Evolutionary conservation across 371 early-diverging fungal genomes (phyloP), one percentile per base, ranked within the genome.

Genomic region (Mortierella sp.): DNA sequence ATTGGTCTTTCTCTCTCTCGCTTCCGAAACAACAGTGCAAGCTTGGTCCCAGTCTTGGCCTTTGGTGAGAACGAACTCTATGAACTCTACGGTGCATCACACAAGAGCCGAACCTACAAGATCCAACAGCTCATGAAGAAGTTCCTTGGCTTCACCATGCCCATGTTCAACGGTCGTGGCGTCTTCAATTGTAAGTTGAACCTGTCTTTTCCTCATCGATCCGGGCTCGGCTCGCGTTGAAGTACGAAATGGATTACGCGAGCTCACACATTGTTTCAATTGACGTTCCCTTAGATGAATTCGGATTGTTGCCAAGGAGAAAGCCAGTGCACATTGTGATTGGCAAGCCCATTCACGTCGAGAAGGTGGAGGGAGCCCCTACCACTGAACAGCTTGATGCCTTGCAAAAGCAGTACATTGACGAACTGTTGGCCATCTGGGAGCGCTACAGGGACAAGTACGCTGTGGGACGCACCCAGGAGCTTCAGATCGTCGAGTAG

Each of bases 51-150:
- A 5, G 83, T 88, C 0, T 87, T 90, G 63, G 84, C 87, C 0
- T 94, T 95, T 83, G 95, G 95, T 39, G 95, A 95, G 73, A 94
- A 93, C 73, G 92, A 94, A 34, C 63, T 94, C 14, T 94, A 88
- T 60, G 85, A 86, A 48, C 88, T 91, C 44, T 77, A 90, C 28
- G 82, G 83, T 60, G 87, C 86, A 52, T 51, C 68, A 41, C 40
- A 79, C 24, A 85, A 83, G 16, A 85, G 90, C 17, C 67, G 70
- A 46, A 45, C 90, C 7, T 85, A 83, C 34, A 52, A 73, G n/a
- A 37, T 87, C 37, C 92, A 93, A 61, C 82, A 85, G 39, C 77
- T 82, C 63, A 62, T 91, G 66, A 86, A 92, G 71, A 68, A 82
- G 0, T 56, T 80, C 7, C 77, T 86, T 39, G 92, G 90, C 39